Evolutionary conservation across 148 eudicot genomes (phyloP).

Genomic region (Arbutus unedo): DNA sequence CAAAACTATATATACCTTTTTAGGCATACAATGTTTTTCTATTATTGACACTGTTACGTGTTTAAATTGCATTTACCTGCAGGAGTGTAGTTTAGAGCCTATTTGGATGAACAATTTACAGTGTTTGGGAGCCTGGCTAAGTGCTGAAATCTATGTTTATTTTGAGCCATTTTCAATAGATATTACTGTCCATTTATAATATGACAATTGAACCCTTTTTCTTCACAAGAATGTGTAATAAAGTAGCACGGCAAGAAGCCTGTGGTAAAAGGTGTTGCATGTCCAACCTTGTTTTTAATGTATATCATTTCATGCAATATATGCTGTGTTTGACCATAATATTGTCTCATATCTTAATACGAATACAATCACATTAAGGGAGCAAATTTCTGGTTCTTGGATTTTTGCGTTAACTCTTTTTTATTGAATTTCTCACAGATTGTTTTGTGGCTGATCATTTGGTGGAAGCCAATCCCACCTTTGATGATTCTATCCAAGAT

Average conservation of each 20-base stretch:
- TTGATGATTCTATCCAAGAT: constrained; percentile 70
- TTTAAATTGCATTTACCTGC: not conserved
- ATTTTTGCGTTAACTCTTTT: constrained; percentile 8
- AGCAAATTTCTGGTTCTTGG: not conserved
- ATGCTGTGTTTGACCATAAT: not conserved
- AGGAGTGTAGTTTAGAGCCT: not conserved
- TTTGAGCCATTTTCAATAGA: not conserved
- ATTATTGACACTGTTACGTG: too few species aligned
- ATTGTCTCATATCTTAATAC: not conserved
- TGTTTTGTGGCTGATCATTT: constrained; percentile 70
- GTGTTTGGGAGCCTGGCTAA: not conserved
- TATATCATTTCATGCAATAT: not conserved
- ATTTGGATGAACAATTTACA: not conserved
- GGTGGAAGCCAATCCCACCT: constrained; percentile 83
- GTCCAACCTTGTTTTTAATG: not conserved
- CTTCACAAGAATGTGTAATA: not conserved
- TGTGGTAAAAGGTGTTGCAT: not conserved
- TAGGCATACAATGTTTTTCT: not conserved
- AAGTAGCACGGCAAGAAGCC: not conserved
- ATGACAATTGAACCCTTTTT: not conserved
- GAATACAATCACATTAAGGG: not conserved
- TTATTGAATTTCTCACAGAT: constrained; percentile 43
- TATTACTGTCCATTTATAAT: not conserved
- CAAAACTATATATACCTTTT: not conserved
- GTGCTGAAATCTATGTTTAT: not conserved